Evolutionary conservation across 2,329 filamentous ascomycete genomes (phyloP).

Genomic region (Mycosphaerella arachidis): DNA sequence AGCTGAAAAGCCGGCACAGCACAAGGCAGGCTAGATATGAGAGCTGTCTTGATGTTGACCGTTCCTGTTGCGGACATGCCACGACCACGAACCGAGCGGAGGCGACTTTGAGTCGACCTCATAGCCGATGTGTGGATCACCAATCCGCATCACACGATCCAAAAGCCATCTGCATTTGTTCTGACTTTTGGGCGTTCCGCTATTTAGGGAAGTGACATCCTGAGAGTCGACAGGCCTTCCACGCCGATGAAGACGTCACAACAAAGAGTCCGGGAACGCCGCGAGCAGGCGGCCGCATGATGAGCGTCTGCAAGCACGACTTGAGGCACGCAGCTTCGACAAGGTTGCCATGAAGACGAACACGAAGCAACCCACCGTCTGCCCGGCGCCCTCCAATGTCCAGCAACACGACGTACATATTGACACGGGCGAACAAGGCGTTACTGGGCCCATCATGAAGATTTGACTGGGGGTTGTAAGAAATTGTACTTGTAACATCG

Average conservation of each 20-base stretch:
- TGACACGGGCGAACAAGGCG: neutral
- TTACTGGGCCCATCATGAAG: neutral
- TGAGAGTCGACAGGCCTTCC: constrained; percentile 1
- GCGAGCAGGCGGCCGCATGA: neutral
- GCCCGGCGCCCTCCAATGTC: neutral
- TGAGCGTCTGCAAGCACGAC: neutral
- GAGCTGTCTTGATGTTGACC: neutral
- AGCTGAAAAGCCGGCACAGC: constrained; percentile 1
- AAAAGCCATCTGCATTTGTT: constrained; percentile 3
- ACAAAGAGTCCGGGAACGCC: neutral
- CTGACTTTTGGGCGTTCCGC: constrained; percentile 15
- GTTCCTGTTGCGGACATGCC: neutral
- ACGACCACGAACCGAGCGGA: constrained; percentile 1
- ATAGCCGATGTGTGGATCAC: neutral
- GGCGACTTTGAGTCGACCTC: neutral
- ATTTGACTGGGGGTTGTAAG: neutral
- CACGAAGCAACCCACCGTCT: neutral
- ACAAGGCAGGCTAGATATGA: constrained; percentile 6
- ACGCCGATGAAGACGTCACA: neutral
- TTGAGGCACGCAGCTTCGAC: neutral
- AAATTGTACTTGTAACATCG: neutral
- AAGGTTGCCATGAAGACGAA: neutral
- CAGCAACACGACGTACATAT: neutral
- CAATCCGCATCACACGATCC: neutral
- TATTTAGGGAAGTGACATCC: constrained; percentile 14